These are phyloP conservation scores for Alternaria alternata DNA, from an alignment of 2,329 filamentous ascomycete genomes.

Conservation along the genomic window DNA sequence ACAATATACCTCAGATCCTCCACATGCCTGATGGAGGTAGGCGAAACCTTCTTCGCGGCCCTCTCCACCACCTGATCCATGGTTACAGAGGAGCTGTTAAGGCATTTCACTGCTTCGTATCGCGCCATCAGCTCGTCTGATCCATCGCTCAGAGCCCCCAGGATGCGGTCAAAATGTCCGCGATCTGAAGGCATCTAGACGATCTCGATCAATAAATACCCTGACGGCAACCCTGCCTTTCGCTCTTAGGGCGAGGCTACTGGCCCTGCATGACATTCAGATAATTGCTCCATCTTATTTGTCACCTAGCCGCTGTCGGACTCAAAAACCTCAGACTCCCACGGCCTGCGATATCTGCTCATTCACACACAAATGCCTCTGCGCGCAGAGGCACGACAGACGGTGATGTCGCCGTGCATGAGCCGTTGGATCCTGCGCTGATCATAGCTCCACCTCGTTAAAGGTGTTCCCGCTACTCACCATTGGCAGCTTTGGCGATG, in stretches of 20 bases:
- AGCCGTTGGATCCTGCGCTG: constrained; percentile 6
- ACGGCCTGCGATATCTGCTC: not conserved
- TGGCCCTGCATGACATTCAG: constrained; percentile 14
- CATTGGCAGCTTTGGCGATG: constrained; percentile 34
- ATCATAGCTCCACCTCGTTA: constrained; percentile 20
- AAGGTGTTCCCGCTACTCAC: constrained; percentile 15
- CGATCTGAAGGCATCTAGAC: constrained; percentile 6
- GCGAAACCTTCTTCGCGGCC: not conserved
- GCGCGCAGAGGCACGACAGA: constrained; percentile 3
- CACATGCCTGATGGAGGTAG: constrained; percentile 9
- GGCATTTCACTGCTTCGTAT: not conserved
- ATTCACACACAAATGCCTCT: not conserved
- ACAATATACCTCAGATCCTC: constrained; percentile 18
- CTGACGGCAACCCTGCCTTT: constrained; percentile 9
- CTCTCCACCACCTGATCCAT: not conserved
- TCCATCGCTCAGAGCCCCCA: constrained; percentile 5
- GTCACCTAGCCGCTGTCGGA: constrained; percentile 17
- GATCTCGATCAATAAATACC: constrained; percentile 12
- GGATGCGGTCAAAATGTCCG: constrained; percentile 3
- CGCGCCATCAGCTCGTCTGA: constrained; percentile 1
- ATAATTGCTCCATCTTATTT: constrained; percentile 12
- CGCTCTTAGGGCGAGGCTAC: constrained; percentile 3
- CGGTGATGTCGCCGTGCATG: constrained; percentile 20
- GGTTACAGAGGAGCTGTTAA: not conserved
- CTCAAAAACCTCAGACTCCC: not conserved